A percentile compares a stretch with the other conserved stretches of the same genome.
Evolutionary conservation across 305 asterid genomes (phyloP).

Genomic region (Nicotiana rustica): DNA sequence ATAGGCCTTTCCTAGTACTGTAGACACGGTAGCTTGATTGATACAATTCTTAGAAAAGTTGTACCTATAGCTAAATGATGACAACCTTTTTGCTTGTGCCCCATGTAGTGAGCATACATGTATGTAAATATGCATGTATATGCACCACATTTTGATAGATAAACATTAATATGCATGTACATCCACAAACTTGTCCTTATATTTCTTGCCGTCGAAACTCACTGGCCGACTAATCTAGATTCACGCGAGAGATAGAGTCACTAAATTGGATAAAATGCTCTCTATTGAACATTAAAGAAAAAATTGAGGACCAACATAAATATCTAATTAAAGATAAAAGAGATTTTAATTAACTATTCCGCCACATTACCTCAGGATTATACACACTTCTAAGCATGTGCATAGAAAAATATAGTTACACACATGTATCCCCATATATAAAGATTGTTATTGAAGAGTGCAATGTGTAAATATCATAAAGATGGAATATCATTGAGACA

Average conservation of each 20-base stretch:
- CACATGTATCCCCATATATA: conserved; percentile 16
- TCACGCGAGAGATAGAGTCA: neutral
- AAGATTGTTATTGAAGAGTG: conserved; percentile 49
- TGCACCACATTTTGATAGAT: conserved; percentile 34
- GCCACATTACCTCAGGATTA: neutral
- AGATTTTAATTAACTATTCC: no score
- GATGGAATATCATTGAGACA: conserved; percentile 71
- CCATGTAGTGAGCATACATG: conserved; percentile 10
- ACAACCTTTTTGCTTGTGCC: conserved; percentile 36
- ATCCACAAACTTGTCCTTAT: neutral
- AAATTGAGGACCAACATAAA: neutral
- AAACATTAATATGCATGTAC: neutral
- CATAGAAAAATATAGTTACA: no score
- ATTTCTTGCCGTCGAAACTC: neutral
- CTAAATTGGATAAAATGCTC: neutral
- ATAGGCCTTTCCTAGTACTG: conserved; percentile 15
- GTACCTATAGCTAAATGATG: conserved; percentile 40
- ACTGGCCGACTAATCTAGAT: neutral
- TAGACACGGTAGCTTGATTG: neutral
- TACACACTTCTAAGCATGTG: neutral
- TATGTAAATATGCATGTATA: conserved; percentile 23
- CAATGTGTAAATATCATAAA: conserved; percentile 39
- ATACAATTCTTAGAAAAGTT: conserved; percentile 23
- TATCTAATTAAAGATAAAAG: neutral
- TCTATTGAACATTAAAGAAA: neutral